phyloP scores from a whole-genome alignment of 306 rosid species.

The Echinosophora koreensis region DNA sequence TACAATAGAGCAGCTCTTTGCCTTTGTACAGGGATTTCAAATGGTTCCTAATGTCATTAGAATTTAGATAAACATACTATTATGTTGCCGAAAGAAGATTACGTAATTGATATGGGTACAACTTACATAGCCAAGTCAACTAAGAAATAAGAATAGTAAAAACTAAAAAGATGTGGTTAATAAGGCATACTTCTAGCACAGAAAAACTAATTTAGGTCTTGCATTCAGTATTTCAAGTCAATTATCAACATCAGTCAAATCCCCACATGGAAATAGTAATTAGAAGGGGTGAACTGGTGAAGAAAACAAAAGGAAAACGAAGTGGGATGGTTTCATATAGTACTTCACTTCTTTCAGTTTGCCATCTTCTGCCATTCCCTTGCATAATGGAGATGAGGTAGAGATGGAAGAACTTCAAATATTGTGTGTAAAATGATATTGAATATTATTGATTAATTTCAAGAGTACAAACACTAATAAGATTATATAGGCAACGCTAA shows the following conservation, averaged over 20 bases:
- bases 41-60: constrained; percentile 57
- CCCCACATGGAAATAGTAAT: constrained; percentile 59
- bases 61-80: constrained; percentile 6
- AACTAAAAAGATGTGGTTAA: not conserved
- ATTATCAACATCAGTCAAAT: constrained; percentile 69
- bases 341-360: not conserved
- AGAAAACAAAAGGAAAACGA: not conserved
- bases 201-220: constrained; percentile 64
- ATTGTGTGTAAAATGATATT: too few relatives aligned
- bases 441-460: too few relatives aligned
- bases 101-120: not conserved
- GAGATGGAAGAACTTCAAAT: not conserved
- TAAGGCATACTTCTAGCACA: constrained; percentile 66
- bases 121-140: not conserved
- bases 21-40: constrained; percentile 66
- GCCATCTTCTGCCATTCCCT: not conserved
- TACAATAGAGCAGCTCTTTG: constrained; percentile 65
- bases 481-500: too few relatives aligned
- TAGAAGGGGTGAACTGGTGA: not conserved
- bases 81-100: not conserved
- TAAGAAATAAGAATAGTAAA: not conserved
- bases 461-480: too few relatives aligned
- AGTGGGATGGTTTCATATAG: not conserved
- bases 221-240: constrained; percentile 75
- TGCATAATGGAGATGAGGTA: not conserved